Evolutionary conservation across 805 yeast genomes (phyloP).

Genomic region (Wickerhamomyces bisporus): DNA sequence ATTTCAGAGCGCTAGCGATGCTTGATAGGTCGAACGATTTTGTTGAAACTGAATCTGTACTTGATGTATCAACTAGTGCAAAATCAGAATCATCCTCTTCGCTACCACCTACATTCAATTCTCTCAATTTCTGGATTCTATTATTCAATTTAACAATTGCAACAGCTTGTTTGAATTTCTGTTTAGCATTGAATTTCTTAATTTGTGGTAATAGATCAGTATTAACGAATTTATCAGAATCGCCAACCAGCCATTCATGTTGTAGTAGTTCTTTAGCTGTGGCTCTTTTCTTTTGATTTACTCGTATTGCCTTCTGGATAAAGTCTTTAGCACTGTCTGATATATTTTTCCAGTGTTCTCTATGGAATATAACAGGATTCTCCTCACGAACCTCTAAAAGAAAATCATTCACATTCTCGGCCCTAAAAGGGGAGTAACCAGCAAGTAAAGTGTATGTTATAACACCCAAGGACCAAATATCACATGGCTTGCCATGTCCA

Average conservation of each 20-base stretch:
- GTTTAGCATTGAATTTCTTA: slow-evolving; percentile 76
- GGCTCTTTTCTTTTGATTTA: slow-evolving; percentile 63
- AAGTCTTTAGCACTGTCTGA: slow-evolving; percentile 78
- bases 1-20: slow-evolving; percentile 15
- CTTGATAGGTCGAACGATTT: slow-evolving; percentile 18
- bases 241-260: slow-evolving; percentile 70
- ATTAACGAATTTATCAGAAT: slow-evolving; percentile 37
- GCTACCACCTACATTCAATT: slow-evolving; percentile 42
- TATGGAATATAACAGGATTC: slow-evolving; percentile 79
- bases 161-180: slow-evolving; percentile 79
- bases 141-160: slow-evolving; percentile 80
- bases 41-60: slow-evolving; percentile 3
- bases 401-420: slow-evolving; percentile 79
- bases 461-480: slow-evolving; percentile 93
- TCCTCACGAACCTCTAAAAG: slow-evolving; percentile 68
- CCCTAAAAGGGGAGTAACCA: slow-evolving; percentile 88
- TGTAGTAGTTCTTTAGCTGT: slow-evolving; percentile 58
- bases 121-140: slow-evolving; percentile 66
- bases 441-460: slow-evolving; percentile 85
- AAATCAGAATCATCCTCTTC: slow-evolving; percentile 32
- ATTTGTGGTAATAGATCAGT: slow-evolving; percentile 78
- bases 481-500: slow-evolving; percentile 96
- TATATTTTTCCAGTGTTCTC: slow-evolving; percentile 79
- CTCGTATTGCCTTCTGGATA: slow-evolving; percentile 63
- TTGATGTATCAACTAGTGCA: slow-evolving; percentile 2